Percentiles rank a stretch among this genome's conserved stretches.
Evolutionary conservation across 345 rosid species (phyloP).

Genomic region (Salix suchowensis): DNA sequence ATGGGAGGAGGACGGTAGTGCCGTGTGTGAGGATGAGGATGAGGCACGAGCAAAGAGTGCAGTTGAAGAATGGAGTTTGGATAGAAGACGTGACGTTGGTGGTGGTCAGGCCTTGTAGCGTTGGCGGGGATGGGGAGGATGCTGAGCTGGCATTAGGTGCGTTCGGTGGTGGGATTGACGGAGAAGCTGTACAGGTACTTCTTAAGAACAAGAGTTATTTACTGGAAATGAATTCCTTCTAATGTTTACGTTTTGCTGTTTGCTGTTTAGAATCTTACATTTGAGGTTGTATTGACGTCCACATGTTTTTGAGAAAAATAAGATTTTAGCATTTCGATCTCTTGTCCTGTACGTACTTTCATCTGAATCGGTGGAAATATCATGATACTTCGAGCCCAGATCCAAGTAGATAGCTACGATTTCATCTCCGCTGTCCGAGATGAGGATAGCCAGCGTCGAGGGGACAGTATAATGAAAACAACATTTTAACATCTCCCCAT

Average conservation of each 20-base stretch:
- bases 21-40: slow-evolving; percentile 48
- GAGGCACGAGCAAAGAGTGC: slow-evolving; percentile 35
- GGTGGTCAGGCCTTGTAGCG: slow-evolving; percentile 34
- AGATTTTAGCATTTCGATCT: not conserved
- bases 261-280: not conserved
- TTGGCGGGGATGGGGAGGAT: slow-evolving; percentile 31
- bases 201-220: slow-evolving; percentile 31
- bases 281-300: not conserved
- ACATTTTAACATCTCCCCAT: too few relatives aligned
- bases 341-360: too few relatives aligned
- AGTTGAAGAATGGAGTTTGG: slow-evolving; percentile 17
- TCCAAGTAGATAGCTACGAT: too few relatives aligned
- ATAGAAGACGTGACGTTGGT: slow-evolving; percentile 40
- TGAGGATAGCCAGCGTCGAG: too few relatives aligned
- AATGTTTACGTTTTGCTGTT: not conserved
- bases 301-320: not conserved
- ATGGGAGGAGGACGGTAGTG: slow-evolving; percentile 25
- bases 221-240: slow-evolving; percentile 50
- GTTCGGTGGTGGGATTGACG: slow-evolving; percentile 31
- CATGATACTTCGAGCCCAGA: too few relatives aligned
- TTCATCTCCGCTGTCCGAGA: too few relatives aligned
- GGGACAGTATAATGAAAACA: too few relatives aligned
- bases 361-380: too few relatives aligned
- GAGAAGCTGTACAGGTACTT: slow-evolving; percentile 30
- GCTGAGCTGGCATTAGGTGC: slow-evolving; percentile 37